phyloP scores from a whole-genome alignment of 31 red algal species.

The Endocladia muricata region DNA sequence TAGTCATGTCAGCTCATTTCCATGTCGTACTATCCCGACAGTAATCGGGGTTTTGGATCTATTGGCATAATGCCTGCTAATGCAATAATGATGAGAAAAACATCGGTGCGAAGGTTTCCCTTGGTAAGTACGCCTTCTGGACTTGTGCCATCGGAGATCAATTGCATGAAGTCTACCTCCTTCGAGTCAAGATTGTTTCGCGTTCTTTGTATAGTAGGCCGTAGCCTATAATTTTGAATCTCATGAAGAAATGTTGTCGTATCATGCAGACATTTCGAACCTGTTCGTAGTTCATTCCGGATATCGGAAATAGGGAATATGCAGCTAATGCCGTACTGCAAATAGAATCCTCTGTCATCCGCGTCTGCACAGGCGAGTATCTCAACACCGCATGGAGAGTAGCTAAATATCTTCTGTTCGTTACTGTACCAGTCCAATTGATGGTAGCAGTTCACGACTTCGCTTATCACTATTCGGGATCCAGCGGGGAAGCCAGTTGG shows the following conservation, averaged over 20 bases:
- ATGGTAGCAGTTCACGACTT: background rate
- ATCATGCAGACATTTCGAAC: conserved; percentile 1
- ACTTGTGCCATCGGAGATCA: background rate
- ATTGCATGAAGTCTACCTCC: conserved; percentile 1
- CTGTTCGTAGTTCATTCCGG: background rate
- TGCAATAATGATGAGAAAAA: background rate
- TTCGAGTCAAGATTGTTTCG: background rate
- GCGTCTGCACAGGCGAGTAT: conserved; percentile 4
- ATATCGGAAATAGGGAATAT: background rate
- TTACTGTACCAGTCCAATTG: conserved; percentile 7
- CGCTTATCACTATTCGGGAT: background rate
- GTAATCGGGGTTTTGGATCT: background rate
- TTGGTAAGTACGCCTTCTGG: background rate
- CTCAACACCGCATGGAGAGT: conserved; percentile 17
- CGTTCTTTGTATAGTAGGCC: conserved; percentile 9
- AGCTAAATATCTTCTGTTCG: conserved; percentile 4
- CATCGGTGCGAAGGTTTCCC: background rate
- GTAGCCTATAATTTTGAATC: background rate
- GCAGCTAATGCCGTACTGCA: background rate
- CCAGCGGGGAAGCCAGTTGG: background rate
- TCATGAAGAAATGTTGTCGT: background rate
- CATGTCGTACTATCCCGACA: background rate
- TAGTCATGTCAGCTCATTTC: background rate
- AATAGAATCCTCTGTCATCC: background rate
- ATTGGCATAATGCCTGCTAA: background rate